phyloP scores from a whole-genome alignment of 306 rosid species.

The Acacia melanoxylon region DNA sequence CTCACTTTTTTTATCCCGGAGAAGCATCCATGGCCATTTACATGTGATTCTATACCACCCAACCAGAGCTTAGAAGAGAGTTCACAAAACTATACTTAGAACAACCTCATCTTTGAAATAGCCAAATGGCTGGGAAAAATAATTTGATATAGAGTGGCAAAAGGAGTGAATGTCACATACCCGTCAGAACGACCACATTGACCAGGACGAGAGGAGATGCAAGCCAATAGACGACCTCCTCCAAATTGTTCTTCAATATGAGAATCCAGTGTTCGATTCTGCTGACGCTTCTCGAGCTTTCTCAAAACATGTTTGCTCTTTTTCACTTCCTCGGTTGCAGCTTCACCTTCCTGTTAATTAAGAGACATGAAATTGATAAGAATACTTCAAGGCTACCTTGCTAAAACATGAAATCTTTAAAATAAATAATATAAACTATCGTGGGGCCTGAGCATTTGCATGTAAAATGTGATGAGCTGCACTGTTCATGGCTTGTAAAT shows the following conservation, averaged over 20 bases:
- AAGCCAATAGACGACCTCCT: not conserved
- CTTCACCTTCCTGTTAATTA: not conserved
- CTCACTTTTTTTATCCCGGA: not conserved
- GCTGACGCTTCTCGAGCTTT: not conserved
- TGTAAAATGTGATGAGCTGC: not conserved
- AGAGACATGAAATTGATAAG: not conserved
- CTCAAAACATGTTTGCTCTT: conserved; percentile 5
- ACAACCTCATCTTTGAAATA: not conserved
- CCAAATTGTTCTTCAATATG: conserved; percentile 10
- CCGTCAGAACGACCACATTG: conserved; percentile 4
- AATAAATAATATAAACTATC: not conserved
- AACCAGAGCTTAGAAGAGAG: not conserved
- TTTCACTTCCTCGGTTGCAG: not conserved
- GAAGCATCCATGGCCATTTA: not conserved
- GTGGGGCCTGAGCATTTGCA: not conserved
- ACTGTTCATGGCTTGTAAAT: not conserved
- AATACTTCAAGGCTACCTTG: not conserved
- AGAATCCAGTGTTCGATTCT: not conserved
- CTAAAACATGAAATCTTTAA: not conserved
- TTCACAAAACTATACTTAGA: not conserved
- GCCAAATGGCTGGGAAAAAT: not conserved
- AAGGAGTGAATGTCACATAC: not conserved
- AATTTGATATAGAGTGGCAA: not conserved
- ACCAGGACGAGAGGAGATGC: not conserved
- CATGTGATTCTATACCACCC: not conserved